phyloP scores from a whole-genome alignment of 139 green algal genomes.

The Coelastrella sp. region DNA sequence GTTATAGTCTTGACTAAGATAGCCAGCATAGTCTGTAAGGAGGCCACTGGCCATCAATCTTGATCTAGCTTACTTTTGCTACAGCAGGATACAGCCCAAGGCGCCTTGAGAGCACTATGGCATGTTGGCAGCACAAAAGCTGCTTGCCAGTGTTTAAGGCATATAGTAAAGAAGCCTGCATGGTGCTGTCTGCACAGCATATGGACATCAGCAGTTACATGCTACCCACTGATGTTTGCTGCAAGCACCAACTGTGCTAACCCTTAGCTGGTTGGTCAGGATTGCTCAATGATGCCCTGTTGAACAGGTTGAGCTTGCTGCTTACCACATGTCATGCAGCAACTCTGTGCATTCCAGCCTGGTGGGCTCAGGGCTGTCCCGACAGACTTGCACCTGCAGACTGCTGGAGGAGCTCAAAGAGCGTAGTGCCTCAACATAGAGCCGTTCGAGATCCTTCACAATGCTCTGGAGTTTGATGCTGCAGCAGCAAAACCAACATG shows the following conservation, averaged over 20 bases:
- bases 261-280: not conserved
- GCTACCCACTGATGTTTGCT: too few relatives aligned
- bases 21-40: not conserved
- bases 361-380: not conserved
- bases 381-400: not conserved
- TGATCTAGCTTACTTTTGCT: too few relatives aligned
- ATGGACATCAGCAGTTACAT: too few relatives aligned
- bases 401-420: not conserved
- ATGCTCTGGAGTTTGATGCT: not conserved
- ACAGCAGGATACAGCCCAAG: too few relatives aligned
- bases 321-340: slow-evolving; percentile 38
- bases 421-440: slow-evolving; percentile 8
- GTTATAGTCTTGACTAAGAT: not conserved
- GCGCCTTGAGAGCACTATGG: too few relatives aligned
- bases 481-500: not conserved
- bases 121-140: too few relatives aligned
- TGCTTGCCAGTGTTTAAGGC: too few relatives aligned
- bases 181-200: too few relatives aligned
- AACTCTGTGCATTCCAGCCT: not conserved
- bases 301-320: not conserved
- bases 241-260: not conserved
- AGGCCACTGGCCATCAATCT: too few relatives aligned
- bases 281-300: too few relatives aligned
- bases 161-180: too few relatives aligned
- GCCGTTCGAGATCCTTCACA: slow-evolving; percentile 26